Conservation (phyloP, 169 alveolate genomes). For the Perkinsus marinus region DNA sequence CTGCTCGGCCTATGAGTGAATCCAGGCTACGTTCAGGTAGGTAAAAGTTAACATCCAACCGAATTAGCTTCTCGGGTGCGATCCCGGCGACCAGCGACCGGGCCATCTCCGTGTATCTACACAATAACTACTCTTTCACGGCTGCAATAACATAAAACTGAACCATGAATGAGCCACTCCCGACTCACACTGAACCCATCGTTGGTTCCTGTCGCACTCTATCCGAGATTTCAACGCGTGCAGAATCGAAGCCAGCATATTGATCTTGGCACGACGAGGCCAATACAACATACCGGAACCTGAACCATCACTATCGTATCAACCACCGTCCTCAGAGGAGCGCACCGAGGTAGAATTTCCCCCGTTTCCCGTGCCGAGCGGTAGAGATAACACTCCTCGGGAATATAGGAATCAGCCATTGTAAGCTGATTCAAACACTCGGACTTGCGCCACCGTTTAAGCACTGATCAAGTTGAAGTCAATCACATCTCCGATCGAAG, state of each 20-base stretch:
- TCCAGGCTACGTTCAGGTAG: constrained; percentile 67
- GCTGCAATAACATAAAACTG: too few relatives aligned
- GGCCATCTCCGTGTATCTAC: constrained; percentile 16
- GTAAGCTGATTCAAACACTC: constrained; percentile 48
- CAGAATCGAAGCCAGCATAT: constrained; percentile 76
- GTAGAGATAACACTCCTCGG: not conserved
- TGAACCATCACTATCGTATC: not conserved
- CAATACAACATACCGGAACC: constrained; percentile 60
- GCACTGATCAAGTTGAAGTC: not conserved
- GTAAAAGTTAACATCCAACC: constrained; percentile 71
- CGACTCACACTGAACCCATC: not conserved
- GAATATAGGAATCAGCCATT: not conserved
- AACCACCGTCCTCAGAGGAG: not conserved
- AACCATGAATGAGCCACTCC: not conserved
- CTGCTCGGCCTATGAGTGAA: constrained; percentile 81
- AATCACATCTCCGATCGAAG: not conserved
- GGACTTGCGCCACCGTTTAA: constrained; percentile 70
- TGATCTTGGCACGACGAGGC: constrained; percentile 68
- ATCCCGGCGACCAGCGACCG: not conserved
- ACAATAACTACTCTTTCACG: too few relatives aligned
- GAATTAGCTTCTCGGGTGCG: constrained; percentile 33
- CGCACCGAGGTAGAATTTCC: not conserved
- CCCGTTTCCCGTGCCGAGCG: not conserved
- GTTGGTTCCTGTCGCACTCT: not conserved
- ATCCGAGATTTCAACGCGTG: constrained; percentile 61